A percentile compares a stretch with the other conserved stretches of the same genome.
phyloP scores from a whole-genome alignment of 305 asterid genomes.

The Ajuga reptans region DNA sequence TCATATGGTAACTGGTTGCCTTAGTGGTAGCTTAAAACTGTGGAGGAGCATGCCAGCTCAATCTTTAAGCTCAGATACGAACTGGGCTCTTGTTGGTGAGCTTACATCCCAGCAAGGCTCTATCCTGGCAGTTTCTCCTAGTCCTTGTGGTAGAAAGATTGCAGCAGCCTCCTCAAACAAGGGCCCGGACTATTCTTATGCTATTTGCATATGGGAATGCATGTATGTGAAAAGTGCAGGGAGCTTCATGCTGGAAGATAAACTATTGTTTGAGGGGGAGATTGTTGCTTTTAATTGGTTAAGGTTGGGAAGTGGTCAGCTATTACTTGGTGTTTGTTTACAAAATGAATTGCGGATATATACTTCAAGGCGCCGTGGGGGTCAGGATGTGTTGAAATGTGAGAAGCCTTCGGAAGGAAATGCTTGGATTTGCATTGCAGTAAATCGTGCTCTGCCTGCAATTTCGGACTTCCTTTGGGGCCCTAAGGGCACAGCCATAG shows the following conservation, averaged over 20 bases:
- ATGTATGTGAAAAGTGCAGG: conserved; percentile 53
- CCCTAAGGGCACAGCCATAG: conserved; percentile 60
- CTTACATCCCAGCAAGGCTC: conserved; percentile 57
- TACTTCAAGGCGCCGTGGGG: conserved; percentile 53
- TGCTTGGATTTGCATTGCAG: conserved; percentile 76
- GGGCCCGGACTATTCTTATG: conserved; percentile 30
- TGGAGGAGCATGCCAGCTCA: conserved; percentile 71
- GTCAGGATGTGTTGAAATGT: conserved; percentile 50
- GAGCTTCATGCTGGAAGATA: conserved; percentile 68
- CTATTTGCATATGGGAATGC: conserved; percentile 74
- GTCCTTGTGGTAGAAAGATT: conserved; percentile 67
- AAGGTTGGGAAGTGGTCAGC: conserved; percentile 66
- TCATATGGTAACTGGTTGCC: conserved; percentile 76
- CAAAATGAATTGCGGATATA: conserved; percentile 58
- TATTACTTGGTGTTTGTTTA: conserved; percentile 70
- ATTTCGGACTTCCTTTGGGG: conserved; percentile 86
- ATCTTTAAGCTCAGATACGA: conserved; percentile 32
- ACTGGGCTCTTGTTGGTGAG: conserved; percentile 78
- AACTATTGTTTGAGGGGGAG: conserved; percentile 53
- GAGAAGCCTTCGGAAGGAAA: conserved; percentile 43
- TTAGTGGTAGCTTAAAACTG: conserved; percentile 61
- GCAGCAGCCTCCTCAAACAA: conserved; percentile 45
- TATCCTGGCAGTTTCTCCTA: conserved; percentile 44
- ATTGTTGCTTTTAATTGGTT: conserved; percentile 67
- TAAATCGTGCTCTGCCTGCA: conserved; percentile 39